Evolutionary conservation across 345 rosid genomes (phyloP).

Genomic region (Melaleuca alternifolia): DNA sequence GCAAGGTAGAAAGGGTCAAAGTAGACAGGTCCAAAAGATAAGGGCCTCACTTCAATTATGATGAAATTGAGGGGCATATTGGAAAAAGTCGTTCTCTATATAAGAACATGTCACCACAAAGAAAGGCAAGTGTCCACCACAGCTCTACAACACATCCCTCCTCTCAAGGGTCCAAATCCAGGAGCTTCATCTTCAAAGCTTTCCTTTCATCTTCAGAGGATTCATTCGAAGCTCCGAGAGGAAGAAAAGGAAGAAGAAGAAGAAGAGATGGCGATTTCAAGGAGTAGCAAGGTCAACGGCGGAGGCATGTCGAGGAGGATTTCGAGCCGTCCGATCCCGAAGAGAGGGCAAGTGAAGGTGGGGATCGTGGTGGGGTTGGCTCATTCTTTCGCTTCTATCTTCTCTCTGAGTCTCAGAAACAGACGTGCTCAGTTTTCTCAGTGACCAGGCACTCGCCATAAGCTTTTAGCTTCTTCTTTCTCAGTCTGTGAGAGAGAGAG

Average conservation of each 20-base stretch:
- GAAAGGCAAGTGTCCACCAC: neutral
- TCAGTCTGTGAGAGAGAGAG: neutral
- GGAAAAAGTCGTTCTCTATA: neutral
- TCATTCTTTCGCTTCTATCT: conserved; percentile 30
- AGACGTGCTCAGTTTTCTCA: neutral
- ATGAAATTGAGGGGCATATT: neutral
- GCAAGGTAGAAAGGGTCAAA: neutral
- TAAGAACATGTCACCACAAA: neutral
- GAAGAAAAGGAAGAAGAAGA: neutral
- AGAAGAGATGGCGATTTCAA: neutral
- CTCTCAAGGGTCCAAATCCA: neutral
- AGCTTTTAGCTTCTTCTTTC: neutral
- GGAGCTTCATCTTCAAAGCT: neutral
- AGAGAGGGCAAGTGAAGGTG: conserved; percentile 39
- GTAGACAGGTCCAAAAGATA: neutral
- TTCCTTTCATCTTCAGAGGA: neutral
- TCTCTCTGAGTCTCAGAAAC: conserved; percentile 1
- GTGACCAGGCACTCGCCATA: neutral
- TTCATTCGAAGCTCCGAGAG: neutral
- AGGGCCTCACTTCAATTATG: neutral
- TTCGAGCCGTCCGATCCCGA: conserved; percentile 29
- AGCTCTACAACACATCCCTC: neutral
- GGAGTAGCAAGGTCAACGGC: neutral
- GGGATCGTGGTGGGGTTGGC: conserved; percentile 35
- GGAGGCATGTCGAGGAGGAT: neutral